Evolutionary conservation across 164 flowering plant genomes (phyloP).

Genomic region (Macadamia tetraphylla): DNA sequence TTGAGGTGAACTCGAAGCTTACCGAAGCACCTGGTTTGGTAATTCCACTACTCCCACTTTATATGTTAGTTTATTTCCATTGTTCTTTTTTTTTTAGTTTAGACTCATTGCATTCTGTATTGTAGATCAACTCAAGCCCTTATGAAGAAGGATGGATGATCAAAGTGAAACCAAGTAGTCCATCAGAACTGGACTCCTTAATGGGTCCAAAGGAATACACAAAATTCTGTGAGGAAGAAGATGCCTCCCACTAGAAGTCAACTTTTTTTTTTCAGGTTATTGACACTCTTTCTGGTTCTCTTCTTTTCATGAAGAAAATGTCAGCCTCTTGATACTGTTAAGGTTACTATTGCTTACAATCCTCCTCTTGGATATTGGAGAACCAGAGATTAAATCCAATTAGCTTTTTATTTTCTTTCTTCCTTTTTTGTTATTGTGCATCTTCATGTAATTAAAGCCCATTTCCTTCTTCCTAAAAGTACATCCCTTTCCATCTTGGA

Average conservation of each 20-base stretch:
- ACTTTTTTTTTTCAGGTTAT: not conserved
- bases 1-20: constrained; percentile 58
- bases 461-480: too few species aligned
- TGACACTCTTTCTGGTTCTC: constrained; percentile 9
- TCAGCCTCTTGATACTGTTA: not conserved
- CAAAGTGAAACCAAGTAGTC: constrained; percentile 58
- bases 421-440: not conserved
- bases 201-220: constrained; percentile 57
- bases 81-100: not conserved
- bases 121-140: constrained; percentile 58
- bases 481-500: too few species aligned
- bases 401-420: not conserved
- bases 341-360: not conserved
- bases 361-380: constrained; percentile 45
- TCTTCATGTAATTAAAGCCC: constrained; percentile 3
- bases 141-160: constrained; percentile 83
- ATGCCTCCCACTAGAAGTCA: constrained; percentile 45
- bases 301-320: constrained; percentile 5
- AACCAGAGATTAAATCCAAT: constrained; percentile 19
- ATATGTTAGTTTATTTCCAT: not conserved
- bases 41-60: constrained; percentile 10
- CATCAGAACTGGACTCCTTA: constrained; percentile 51
- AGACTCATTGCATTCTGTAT: not conserved
- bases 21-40: constrained; percentile 61
- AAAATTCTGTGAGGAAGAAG: constrained; percentile 76